Conservation (phyloP, 2,329 filamentous ascomycete genomes). For the Penicillium polonicum region DNA sequence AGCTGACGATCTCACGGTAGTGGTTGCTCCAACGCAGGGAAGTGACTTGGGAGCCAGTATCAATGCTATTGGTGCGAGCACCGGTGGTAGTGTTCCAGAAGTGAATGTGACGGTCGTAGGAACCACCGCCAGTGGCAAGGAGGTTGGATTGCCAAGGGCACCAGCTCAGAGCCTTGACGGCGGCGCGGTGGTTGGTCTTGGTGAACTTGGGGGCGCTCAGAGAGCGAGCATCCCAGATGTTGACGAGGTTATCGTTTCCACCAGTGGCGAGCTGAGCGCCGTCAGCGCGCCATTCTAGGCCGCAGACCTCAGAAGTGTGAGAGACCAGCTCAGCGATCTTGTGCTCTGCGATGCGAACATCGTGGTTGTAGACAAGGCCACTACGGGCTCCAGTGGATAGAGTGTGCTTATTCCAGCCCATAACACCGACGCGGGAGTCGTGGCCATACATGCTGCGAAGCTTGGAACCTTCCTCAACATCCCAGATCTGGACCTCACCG, state of each 20-base stretch:
- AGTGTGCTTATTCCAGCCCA: slow-evolving; percentile 99
- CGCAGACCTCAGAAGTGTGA: slow-evolving; percentile 96
- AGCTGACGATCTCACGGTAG: slow-evolving; percentile 97
- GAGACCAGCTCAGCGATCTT: slow-evolving; percentile 96
- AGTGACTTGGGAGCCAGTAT: slow-evolving; percentile 96
- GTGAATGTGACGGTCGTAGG: slow-evolving; percentile 96
- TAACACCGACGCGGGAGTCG: slow-evolving; percentile 92
- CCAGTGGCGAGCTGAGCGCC: slow-evolving; percentile 95
- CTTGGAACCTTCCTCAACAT: slow-evolving; percentile 91
- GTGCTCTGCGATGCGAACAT: slow-evolving; percentile 95
- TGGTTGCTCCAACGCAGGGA: slow-evolving; percentile 93
- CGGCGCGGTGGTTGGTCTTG: slow-evolving; percentile 99
- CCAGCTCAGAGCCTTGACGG: slow-evolving; percentile 97
- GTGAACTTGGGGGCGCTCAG: slow-evolving; percentile 95
- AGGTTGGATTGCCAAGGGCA: slow-evolving; percentile 99
- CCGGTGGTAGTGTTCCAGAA: slow-evolving; percentile 99
- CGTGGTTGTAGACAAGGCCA: slow-evolving; percentile 96
- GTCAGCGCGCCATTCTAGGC: slow-evolving; percentile 95
- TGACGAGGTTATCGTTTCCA: slow-evolving; percentile 97
- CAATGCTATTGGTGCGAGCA: slow-evolving; percentile 97
- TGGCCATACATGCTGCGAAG: slow-evolving; percentile 98
- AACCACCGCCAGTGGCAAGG: slow-evolving; percentile 91
- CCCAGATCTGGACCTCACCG: slow-evolving; percentile 98
- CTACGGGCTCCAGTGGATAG: slow-evolving; percentile 92
- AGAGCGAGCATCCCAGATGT: slow-evolving; percentile 97